These are phyloP conservation scores for Juncus inflexus DNA, from an alignment of 176 grass and related monocot genomes.

Conservation along the genomic window DNA sequence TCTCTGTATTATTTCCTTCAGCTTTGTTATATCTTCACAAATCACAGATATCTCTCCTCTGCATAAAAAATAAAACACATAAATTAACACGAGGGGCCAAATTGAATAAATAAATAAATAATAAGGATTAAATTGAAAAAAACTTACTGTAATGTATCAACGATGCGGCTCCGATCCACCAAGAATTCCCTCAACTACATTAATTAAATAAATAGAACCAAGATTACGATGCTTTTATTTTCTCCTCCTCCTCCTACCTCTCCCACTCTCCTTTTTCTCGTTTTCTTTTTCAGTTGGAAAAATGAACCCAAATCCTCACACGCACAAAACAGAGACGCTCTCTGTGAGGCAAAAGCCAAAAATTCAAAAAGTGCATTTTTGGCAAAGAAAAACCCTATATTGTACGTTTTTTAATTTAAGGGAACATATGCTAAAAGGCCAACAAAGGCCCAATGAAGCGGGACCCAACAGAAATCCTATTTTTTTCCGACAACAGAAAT, in stretches of 20 bases:
- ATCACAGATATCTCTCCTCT: slow-evolving; percentile 66
- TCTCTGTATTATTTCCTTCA: slow-evolving; percentile 42
- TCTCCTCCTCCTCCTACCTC: slow-evolving; percentile 37
- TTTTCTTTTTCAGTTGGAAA: slow-evolving; percentile 32
- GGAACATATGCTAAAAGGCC: no score
- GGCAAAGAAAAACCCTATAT: no score
- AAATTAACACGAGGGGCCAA: neutral
- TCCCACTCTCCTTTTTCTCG: slow-evolving; percentile 45
- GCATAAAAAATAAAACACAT: neutral
- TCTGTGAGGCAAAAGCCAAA: no score
- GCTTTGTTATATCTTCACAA: slow-evolving; percentile 33
- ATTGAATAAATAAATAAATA: neutral
- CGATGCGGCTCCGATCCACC: slow-evolving; percentile 43
- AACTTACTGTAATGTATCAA: slow-evolving; percentile 69
- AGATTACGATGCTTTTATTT: slow-evolving; percentile 34
- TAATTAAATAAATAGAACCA: slow-evolving; percentile 16
- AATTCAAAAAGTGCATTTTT: no score
- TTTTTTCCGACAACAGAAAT: no score
- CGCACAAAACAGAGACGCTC: no score
- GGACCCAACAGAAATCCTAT: no score
- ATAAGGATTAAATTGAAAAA: neutral
- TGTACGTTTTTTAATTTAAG: slow-evolving; percentile 23
- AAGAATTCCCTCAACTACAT: slow-evolving; percentile 68
- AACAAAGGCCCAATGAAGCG: no score
- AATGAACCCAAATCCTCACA: neutral